Base-by-base conservation (phyloP, 768 basidiomycete species). In the Trametes cinnabarina region DNA sequence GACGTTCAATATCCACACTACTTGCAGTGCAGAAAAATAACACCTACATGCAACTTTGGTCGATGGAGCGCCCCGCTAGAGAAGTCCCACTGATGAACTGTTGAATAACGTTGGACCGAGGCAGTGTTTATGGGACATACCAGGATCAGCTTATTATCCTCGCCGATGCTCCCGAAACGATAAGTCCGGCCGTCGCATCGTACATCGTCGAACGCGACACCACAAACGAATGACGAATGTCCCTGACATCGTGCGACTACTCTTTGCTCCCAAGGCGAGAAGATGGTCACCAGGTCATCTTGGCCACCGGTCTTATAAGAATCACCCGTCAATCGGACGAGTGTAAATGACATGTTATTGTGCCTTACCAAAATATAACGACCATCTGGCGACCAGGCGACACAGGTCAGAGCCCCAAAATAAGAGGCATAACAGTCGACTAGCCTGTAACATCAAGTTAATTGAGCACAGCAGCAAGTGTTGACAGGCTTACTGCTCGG, bases 171-270 rank as follows among this genome's bases (percentile, higher is more conserved):
- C 2, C 90, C 94, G 66, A 99, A 98, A 8, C 96, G 83, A 68
- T 98, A 96, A 40, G 93, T 92, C 32, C 94, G 81, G 26, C 89
- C 88, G 63, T 95, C 92, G 63, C 92, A 92, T 19, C 89, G 83
- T 28, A 86, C 76, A n/a, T 88, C 86, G 69, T 99, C 97, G 69
- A 98, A 98, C 2, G 89, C 87, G 17, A 98, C 82, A 11, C 85
- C 79, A 0, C 92, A 88, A 7, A 99, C 91, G 68, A 97, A 98
- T 2, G 93, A 95, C 0, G 92, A 91, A 68, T 99, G 97, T 0
- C 97, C 97, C 72, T 97, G 94, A 74, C 97, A 98, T 54, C 95
- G 83, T 4, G 97, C 97, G 10, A 99, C 85, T 6, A 98, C 86
- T 3, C 95, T 85, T 69, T 93, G 89, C 70, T 98, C 97, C 82